Base-by-base conservation (phyloP, 257 asterid genomes). In the Nicotiana attenuata region DNA sequence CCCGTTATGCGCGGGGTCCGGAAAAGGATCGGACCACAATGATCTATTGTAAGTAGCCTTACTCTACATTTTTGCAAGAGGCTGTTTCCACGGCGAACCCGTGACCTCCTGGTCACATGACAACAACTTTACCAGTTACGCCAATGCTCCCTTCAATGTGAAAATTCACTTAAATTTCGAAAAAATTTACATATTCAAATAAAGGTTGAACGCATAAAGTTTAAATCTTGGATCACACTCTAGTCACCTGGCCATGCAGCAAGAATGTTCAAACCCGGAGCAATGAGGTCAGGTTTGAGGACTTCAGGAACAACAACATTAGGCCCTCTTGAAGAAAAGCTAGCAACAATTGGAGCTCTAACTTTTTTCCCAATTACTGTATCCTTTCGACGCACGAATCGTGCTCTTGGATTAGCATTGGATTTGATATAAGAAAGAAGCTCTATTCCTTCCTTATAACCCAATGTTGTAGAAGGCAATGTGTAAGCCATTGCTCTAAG, bases 231-330 rank as follows among this genome's bases (percentile, higher is more conserved):
- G 28, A 26, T 26, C 28, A 1, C 28, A 26, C 28, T 26, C 28
- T 26, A 26, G 28, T 26, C 28, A 26, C 38, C 47, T 38, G 82
- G 76, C 78, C 65, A 80, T 14, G 82, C 82, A 1, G 82, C 82
- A 28, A 81, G 81, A 53, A 77, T 81, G 67, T 81, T 53, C n/a
- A 81, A 38, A 13, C 78, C 78, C 0, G 83, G 83, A 45, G 78
- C 83, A 7, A 81, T 33, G 3, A 81, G 11, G 31, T 81, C 83
- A 5, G 83, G 83, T 52, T 81, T 81, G 28, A 65, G 65, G n/a
- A 65, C 38, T 47, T 53, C 66, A 8, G 83, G 78, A 65, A 29
- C 67, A 15, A 52, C 22, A 15, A 3, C 5, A 52, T 52, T 66
- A 2, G 83, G 83, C 24, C 83, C 83, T 66, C 78, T 57, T 19